Evolutionary conservation across 441 rosid genomes (phyloP), one percentile per base, ranked within the genome.

Genomic region (Flueggea neowawraea): DNA sequence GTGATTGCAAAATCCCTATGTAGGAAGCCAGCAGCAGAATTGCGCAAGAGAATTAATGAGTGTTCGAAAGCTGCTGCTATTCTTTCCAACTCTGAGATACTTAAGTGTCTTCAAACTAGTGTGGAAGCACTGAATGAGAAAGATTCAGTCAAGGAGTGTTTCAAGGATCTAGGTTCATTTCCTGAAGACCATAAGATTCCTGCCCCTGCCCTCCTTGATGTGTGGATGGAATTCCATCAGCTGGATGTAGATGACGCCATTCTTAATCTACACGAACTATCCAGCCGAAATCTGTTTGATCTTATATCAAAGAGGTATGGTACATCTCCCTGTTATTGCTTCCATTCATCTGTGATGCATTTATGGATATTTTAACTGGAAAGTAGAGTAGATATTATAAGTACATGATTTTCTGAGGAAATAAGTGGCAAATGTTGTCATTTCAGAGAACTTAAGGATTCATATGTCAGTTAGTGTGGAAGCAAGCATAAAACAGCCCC

Each of bases 141-240:
- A 59, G 17, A 32, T 4, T 53, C 5, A 55, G 45, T 60, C 64
- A 84, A 68, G 69, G 85, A 84, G 63, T 88, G 94, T 72, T 90
- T 61, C 79, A 61, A 75, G 77, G 97, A 88, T 70, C 63, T 88
- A 39, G 90, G 90, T 6, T 76, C 68, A 45, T 86, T 90, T 70
- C 84, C 81, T 3, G 93, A 84, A 73, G 90, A 86, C 65, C 84
- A 80, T 52, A 74, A 58, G 70, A 79, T 82, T 64, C 84, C 83
- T 43, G 82, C 77, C 9, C 53, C 80, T 1, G 54, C 78, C 4
- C 82, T 90, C 6, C 63, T 77, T 41, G 91, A 90, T 66, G 75
- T 86, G 61, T 88, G 93, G 91, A 55, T 63, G 13, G 91, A 79
- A 72, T 49, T 64, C 66, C 71, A 86, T 10, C 57, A 82, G 49